A percentile compares a stretch with the other conserved stretches of the same genome.
phyloP scores from a whole-genome alignment of 1,139 yeast species.

The Pichia sp. region DNA sequence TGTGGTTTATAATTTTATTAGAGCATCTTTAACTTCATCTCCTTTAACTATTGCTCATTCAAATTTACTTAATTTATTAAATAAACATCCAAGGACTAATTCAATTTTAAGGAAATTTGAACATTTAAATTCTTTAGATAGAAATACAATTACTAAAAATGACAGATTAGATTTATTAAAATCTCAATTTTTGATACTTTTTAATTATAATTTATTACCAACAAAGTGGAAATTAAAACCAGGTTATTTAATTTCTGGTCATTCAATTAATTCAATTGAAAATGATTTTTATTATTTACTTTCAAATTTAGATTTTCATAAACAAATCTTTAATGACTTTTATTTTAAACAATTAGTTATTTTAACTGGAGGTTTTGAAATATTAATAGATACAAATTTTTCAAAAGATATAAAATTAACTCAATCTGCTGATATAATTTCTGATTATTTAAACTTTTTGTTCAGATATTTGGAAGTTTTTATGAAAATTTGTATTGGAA shows the following conservation, averaged over 20 bases:
- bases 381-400: conserved; percentile 24
- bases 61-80: conserved; percentile 32
- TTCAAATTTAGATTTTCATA: conserved; percentile 26
- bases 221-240: conserved; percentile 28
- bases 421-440: conserved; percentile 22
- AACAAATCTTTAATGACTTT: conserved; percentile 27
- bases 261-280: conserved; percentile 31
- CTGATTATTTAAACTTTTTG: conserved; percentile 28
- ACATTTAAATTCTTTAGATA: conserved; percentile 21
- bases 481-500: conserved; percentile 21
- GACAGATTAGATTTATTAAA: conserved; percentile 28
- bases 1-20: conserved; percentile 46
- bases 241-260: conserved; percentile 28
- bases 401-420: conserved; percentile 16
- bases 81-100: conserved; percentile 24
- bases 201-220: conserved; percentile 27
- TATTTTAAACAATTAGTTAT: conserved; percentile 29
- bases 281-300: conserved; percentile 28
- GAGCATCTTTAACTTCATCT: conserved; percentile 53
- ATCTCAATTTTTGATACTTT: conserved; percentile 26
- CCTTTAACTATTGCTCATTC: conserved; percentile 39
- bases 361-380: conserved; percentile 29
- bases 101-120: conserved; percentile 26
- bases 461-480: conserved; percentile 30
- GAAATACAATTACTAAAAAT: conserved; percentile 27